Percentiles rank a stretch among this genome's conserved stretches.
phyloP scores from a whole-genome alignment of 2,329 filamentous ascomycete species.

The Aspergillus sp. region DNA sequence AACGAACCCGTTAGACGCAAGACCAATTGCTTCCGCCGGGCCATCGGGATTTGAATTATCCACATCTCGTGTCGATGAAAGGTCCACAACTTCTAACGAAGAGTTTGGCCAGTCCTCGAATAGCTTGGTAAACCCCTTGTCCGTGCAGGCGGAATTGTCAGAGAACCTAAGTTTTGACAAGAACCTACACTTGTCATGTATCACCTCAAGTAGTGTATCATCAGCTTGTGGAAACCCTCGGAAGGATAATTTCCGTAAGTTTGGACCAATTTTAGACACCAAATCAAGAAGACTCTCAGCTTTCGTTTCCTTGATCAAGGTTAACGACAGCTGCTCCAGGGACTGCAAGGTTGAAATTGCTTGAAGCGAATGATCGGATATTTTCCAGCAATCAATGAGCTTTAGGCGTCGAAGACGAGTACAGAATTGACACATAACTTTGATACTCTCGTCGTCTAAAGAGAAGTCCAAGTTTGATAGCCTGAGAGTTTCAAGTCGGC shows the following conservation, averaged over 20 bases:
- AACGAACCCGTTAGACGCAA: slow-evolving; percentile 73
- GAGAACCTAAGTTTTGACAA: slow-evolving; percentile 79
- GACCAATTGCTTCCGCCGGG: slow-evolving; percentile 63
- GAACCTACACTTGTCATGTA: slow-evolving; percentile 67
- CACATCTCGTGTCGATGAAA: slow-evolving; percentile 74
- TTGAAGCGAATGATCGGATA: slow-evolving; percentile 65
- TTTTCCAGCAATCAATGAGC: slow-evolving; percentile 73
- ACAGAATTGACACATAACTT: slow-evolving; percentile 62
- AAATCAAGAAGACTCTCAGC: slow-evolving; percentile 61
- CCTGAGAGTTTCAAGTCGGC: slow-evolving; percentile 65
- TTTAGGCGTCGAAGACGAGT: slow-evolving; percentile 73
- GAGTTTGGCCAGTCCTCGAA: slow-evolving; percentile 77
- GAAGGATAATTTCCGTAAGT: slow-evolving; percentile 76
- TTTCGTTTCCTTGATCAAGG: slow-evolving; percentile 59
- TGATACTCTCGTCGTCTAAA: slow-evolving; percentile 70
- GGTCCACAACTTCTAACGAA: slow-evolving; percentile 67
- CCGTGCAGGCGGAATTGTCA: slow-evolving; percentile 72
- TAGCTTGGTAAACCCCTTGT: slow-evolving; percentile 68
- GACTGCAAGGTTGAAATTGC: slow-evolving; percentile 61
- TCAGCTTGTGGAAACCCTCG: slow-evolving; percentile 66
- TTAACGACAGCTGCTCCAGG: slow-evolving; percentile 74
- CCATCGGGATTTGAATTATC: slow-evolving; percentile 69
- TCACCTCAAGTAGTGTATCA: slow-evolving; percentile 67
- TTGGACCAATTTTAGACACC: slow-evolving; percentile 61
- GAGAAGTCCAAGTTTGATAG: slow-evolving; percentile 82